Evolutionary conservation across 768 basidiomycete species (phyloP), one percentile per base, ranked within the genome.

Genomic region (Podaxis carcinomalis): DNA sequence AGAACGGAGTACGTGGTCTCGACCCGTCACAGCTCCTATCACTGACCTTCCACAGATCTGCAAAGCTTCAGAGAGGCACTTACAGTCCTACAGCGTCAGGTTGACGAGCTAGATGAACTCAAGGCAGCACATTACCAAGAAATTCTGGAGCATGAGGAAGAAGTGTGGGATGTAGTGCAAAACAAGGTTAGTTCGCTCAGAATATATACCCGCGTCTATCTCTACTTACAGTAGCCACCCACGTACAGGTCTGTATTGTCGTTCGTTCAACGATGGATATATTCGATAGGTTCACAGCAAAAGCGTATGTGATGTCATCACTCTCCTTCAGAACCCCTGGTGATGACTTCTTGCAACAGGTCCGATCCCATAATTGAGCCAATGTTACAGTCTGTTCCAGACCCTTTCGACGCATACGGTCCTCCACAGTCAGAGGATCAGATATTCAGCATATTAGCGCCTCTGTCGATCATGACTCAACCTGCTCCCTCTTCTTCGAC

Each of bases 131-230:
- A 98, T 74, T 95, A 98, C 68, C 83, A 88, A 64, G 88, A 93
- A 67, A 93, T 96, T 56, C 75, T 94, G 53, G 91, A 92, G 61
- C 94, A 95, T 66, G 95, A 97, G 74, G 93, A 95, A 66, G 88
- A 96, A 72, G 89, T 93, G n/a, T 98, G 95, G 95, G 87, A 95
- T 67, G 84, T 86, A 13, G 92, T 96, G 5, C 87, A 95, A 70
- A 84, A 80, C 64, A 96, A 95, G 79, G 90, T 90, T 65, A n/a
- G 32, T 25, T 36, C 23, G 9, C 28, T 39, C 35, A 9, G 36
- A 28, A 40, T 52, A 54, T 40, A 39, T 13, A 58, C 21, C 5
- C 13, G 47, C 32, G 5, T 39, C 25, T 54, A n/a, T 16, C 47
- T 32, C 61, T 62, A 39, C 35, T 62, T 52, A 63, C 56, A 62